Conservation (phyloP, 495 filamentous ascomycete species). For the Tuber microsphaerosporum region DNA sequence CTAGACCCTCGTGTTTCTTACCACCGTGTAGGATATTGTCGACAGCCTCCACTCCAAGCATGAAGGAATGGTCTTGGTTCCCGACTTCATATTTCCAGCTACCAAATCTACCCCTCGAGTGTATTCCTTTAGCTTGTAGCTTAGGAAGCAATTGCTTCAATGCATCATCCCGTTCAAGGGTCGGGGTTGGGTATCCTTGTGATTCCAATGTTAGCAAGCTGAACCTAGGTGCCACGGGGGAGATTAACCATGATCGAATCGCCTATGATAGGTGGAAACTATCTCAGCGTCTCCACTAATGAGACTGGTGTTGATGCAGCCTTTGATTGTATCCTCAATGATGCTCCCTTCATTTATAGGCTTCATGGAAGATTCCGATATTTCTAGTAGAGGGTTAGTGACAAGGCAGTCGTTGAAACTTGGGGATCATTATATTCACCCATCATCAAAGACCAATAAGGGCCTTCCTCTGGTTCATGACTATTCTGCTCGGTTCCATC, state of each 20-base stretch:
- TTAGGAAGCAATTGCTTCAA: conserved; percentile 87
- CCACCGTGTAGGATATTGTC: conserved; percentile 86
- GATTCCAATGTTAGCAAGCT: not conserved
- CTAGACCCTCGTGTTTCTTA: not conserved
- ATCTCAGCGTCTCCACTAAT: conserved; percentile 85
- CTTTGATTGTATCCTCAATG: conserved; percentile 84
- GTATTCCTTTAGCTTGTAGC: conserved; percentile 84
- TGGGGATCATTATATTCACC: conserved; percentile 10
- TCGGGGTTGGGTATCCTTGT: conserved; percentile 83
- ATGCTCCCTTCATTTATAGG: conserved; percentile 76
- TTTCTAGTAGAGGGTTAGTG: conserved; percentile 49
- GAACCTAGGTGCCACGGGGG: not conserved
- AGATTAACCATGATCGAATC: conserved; percentile 69
- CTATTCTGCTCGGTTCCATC: conserved; percentile 70
- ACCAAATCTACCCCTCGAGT: conserved; percentile 93
- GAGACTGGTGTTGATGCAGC: conserved; percentile 95
- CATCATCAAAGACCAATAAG: conserved; percentile 99
- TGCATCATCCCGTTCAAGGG: conserved; percentile 89
- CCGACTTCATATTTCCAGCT: conserved; percentile 96
- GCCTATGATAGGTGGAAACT: conserved; percentile 95
- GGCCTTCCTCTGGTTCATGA: conserved; percentile 66
- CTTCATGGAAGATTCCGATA: conserved; percentile 94
- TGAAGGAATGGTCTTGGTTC: conserved; percentile 98
- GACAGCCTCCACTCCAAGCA: conserved; percentile 94
- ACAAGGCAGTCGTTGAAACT: not conserved